These are phyloP conservation scores for Pyricularia sp. DNA, from an alignment of 2,329 filamentous ascomycete genomes.

Conservation along the genomic window DNA sequence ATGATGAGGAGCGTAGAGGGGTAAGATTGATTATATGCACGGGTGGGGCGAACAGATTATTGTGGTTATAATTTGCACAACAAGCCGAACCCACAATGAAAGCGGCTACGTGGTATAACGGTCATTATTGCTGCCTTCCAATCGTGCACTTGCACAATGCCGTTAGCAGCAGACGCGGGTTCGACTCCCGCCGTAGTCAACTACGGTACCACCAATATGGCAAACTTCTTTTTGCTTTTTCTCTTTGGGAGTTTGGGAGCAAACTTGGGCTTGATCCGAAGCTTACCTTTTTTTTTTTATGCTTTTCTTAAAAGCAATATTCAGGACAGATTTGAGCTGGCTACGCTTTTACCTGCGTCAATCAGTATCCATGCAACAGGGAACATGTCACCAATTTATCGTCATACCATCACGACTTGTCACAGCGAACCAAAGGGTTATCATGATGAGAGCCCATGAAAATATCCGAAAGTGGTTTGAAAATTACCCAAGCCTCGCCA, in stretches of 20 bases:
- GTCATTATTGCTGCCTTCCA: constrained; percentile 4
- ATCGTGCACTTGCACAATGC: background rate
- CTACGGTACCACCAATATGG: background rate
- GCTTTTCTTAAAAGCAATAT: background rate
- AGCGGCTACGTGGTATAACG: constrained; percentile 3
- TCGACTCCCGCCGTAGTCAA: constrained; percentile 4
- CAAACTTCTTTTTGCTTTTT: background rate
- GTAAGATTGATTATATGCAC: background rate
- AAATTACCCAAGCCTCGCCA: no score
- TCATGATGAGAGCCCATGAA: no score
- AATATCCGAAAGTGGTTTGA: no score
- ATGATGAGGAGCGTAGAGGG: no score
- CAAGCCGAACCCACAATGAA: background rate
- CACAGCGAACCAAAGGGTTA: no score
- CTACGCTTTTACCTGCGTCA: no score
- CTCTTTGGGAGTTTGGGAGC: no score
- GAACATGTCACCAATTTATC: no score
- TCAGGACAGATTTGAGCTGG: no score
- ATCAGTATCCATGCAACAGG: no score
- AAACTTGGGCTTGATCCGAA: background rate
- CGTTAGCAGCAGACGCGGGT: constrained; percentile 3
- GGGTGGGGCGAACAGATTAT: background rate
- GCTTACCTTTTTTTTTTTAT: background rate
- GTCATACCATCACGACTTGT: no score
- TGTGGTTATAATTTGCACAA: background rate